Percentiles rank a stretch among this genome's conserved stretches.
These are phyloP conservation scores for Candida quercuum DNA, from an alignment of 805 yeast species.

Conservation along the genomic window DNA sequence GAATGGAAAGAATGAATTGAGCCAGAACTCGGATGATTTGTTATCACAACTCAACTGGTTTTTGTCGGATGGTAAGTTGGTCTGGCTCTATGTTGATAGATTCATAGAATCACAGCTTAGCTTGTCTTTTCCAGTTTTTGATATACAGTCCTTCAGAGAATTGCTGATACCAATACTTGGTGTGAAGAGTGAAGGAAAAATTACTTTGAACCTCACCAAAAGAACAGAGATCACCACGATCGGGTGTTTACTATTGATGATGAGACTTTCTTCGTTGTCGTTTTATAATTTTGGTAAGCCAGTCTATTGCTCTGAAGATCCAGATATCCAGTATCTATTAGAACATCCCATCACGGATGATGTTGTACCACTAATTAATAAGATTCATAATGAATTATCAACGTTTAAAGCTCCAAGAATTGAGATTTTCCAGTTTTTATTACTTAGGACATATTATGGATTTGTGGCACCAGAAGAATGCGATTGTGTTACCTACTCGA, in stretches of 20 bases:
- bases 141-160: constrained; percentile 12
- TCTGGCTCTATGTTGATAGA: constrained; percentile 21
- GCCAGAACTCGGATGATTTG: no score
- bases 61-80: constrained; percentile 14
- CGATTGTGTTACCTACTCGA: constrained; percentile 16
- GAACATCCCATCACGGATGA: constrained; percentile 11
- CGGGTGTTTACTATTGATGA: constrained; percentile 16
- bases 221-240: constrained; percentile 15
- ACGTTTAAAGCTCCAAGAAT: constrained; percentile 11
- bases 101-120: constrained; percentile 19
- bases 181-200: constrained; percentile 1
- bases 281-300: constrained; percentile 16
- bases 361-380: constrained; percentile 6
- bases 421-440: constrained; percentile 16
- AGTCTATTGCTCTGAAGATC: not conserved
- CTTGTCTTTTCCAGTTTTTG: constrained; percentile 17
- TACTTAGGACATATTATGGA: constrained; percentile 14
- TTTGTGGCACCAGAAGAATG: constrained; percentile 20
- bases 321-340: constrained; percentile 14
- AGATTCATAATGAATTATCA: constrained; percentile 12
- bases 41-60: constrained; percentile 1
- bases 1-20: no score
- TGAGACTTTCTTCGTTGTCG: constrained; percentile 20
- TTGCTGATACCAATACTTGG: constrained; percentile 15
- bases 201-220: constrained; percentile 11